These are phyloP conservation scores for Prototheca cutis DNA, from an alignment of 163 green algal species.

Conservation along the genomic window DNA sequence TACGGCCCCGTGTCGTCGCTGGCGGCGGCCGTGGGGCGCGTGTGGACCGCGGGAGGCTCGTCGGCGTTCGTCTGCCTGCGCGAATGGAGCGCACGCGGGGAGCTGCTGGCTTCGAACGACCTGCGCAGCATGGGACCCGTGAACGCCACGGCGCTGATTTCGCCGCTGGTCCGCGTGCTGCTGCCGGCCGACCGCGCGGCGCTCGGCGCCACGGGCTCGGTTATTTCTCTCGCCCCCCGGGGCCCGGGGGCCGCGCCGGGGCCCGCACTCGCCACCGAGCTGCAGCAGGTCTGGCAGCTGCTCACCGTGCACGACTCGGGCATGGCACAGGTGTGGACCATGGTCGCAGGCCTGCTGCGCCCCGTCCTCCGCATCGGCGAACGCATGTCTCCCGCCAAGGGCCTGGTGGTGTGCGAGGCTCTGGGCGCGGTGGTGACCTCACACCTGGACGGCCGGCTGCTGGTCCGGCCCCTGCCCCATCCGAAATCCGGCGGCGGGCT, in stretches of 20 bases:
- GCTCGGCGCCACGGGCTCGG: background rate
- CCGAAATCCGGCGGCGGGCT: background rate
- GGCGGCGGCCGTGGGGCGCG: slow-evolving; percentile 10
- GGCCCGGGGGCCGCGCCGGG: background rate
- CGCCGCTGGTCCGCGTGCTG: slow-evolving; percentile 10
- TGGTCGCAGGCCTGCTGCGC: slow-evolving; percentile 6
- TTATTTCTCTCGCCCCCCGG: background rate
- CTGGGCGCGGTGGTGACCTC: slow-evolving; percentile 28
- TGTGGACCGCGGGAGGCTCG: slow-evolving; percentile 35
- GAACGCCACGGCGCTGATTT: slow-evolving; percentile 14
- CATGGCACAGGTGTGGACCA: slow-evolving; percentile 29
- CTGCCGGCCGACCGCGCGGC: background rate
- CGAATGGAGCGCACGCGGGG: slow-evolving; percentile 28
- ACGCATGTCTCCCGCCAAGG: slow-evolving; percentile 15
- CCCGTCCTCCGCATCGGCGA: slow-evolving; percentile 25
- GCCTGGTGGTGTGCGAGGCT: slow-evolving; percentile 24
- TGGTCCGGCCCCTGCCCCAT: slow-evolving; percentile 10
- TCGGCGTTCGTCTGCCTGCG: slow-evolving; percentile 16
- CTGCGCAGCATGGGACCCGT: slow-evolving; percentile 17
- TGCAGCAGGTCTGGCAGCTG: slow-evolving; percentile 32
- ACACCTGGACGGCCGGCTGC: slow-evolving; percentile 28
- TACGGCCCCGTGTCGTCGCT: slow-evolving; percentile 28
- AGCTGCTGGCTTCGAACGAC: slow-evolving; percentile 5
- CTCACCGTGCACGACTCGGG: slow-evolving; percentile 34
- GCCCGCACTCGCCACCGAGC: slow-evolving; percentile 5